Conservation (phyloP, 1,284 basidiomycete species). For the Quambalaria eucalypti region DNA sequence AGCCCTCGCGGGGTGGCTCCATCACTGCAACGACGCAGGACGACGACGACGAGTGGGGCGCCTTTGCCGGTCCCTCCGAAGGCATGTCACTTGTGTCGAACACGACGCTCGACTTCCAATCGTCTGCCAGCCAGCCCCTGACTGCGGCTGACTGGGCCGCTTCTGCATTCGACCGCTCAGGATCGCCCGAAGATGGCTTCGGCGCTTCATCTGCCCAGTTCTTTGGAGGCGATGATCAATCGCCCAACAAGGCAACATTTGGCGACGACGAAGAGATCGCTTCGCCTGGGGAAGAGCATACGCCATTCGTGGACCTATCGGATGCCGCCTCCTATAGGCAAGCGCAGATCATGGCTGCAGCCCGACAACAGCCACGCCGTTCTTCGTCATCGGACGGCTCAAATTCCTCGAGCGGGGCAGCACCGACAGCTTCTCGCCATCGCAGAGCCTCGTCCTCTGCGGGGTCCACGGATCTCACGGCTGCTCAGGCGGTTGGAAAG, state of each 20-base stretch:
- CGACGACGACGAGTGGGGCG: constrained; percentile 44
- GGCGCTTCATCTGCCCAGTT: constrained; percentile 14
- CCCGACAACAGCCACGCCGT: constrained; percentile 7
- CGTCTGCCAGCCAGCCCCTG: constrained; percentile 10
- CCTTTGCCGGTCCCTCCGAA: constrained; percentile 14
- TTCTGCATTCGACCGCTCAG: constrained; percentile 15
- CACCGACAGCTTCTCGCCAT: background rate
- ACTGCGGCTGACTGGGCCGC: constrained; percentile 46
- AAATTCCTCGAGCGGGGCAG: background rate
- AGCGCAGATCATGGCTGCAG: background rate
- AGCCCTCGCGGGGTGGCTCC: background rate
- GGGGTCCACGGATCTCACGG: constrained; percentile 2
- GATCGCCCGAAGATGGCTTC: constrained; percentile 14
- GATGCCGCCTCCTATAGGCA: background rate
- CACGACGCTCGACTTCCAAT: constrained; percentile 1
- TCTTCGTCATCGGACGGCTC: constrained; percentile 18
- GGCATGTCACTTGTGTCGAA: constrained; percentile 4
- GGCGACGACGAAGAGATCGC: constrained; percentile 6
- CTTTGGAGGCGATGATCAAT: too few species aligned
- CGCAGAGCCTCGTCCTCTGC: constrained; percentile 1
- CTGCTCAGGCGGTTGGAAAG: constrained; percentile 11
- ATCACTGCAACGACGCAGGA: background rate
- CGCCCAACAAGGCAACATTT: constrained; percentile 19
- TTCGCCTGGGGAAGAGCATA: constrained; percentile 12
- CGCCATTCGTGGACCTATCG: constrained; percentile 17